Evolutionary conservation across 83 land plant genomes (phyloP), one percentile per base, ranked within the genome.

Genomic region (Diphasiastrum complanatum): DNA sequence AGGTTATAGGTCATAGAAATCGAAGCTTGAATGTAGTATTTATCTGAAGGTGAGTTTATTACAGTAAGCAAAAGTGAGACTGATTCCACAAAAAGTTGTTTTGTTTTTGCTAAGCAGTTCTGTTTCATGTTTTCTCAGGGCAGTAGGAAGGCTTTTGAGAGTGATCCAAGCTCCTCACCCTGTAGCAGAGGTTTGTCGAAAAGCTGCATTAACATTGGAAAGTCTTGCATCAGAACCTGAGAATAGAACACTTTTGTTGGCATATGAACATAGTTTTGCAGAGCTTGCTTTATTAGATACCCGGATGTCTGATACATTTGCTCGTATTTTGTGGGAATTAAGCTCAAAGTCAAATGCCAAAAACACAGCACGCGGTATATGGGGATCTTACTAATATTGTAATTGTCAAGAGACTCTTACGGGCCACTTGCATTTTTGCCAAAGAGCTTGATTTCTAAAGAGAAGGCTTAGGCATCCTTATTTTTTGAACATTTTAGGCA

Each of bases 161-260:
- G 68, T 93, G 3, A 78, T 89, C 36, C 83, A 72, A 72, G 55
- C 82, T 24, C 87, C 88, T 33, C 91, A 92, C 52, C 79, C 85
- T 5, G 70, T 80, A 20, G 79, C 76, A 25, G 99, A 93, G 63
- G 78, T 89, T 22, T 89, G 88, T 53, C 73, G 99, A 66, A 93
- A 93, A 61, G 89, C 92, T 5, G 86, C 96, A 41, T 57, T 89
- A 57, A 84, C 89, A 28, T 26, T 93, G 38, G 92, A 93, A 57
- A 83, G 79, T 63, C 78, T 93, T 48, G 92, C 84, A 3, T 78
- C 86, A 14, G 99, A 93, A 35, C 99, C 96, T 28, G 91, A 93
- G 73, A 89, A 89, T 60, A 75, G 80, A 53, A 60, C 76, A 32
- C 59, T 71, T 22, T 73, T 89, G 28, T 45, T 86, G 20, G 86